Evolutionary conservation across 2,329 filamentous ascomycete genomes (phyloP), one percentile per base, ranked within the genome.

Genomic region (Fusarium pseudonygamai): DNA sequence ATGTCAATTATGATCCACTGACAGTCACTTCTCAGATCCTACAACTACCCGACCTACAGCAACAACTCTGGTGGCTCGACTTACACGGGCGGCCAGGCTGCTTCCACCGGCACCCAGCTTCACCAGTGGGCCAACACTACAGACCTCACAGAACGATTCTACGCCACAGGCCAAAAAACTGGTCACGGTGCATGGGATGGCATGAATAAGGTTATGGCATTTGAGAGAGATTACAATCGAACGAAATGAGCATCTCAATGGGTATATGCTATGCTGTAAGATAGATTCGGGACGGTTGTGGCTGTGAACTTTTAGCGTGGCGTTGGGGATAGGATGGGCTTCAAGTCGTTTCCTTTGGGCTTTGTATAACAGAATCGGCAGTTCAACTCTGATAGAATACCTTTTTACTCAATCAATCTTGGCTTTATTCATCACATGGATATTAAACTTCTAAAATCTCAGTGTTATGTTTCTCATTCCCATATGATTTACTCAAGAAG

Each of bases 101-200:
- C 62, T n/a, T 64, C 71, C 6, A 67, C 18, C 6, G 13, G 50
- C 43, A 20, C 60, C 20, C 67, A 59, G 56, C 52, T 77, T 8
- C 24, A 7, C n/a, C 46, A 26, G 28, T 77, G 74, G 74, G 57
- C 39, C 53, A 40, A 11, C 36, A 65, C 59, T 15, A 49, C 12
- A 36, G 67, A 77, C 53, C 40, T 20, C 34, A 47, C 58, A 2
- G 73, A 77, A 20, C 46, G 60, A 6, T 76, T 77, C 36, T 49
- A 39, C 18, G 67, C 42, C 34, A 69, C 65, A 6, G 75, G 75
- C 18, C 32, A 69, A 36, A 68, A 5, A 18, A 76, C 64, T 3
- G 49, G 72, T 12, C 74, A 71, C 28, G 60, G 69, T 24, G 60
- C 18, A 7, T 36, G 67, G 18, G 8, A 60, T 10, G 36, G 28